Evolutionary conservation across 2,329 filamentous ascomycete species (phyloP), one percentile per base, ranked within the genome.

Genomic region (Cordyceps javanica): DNA sequence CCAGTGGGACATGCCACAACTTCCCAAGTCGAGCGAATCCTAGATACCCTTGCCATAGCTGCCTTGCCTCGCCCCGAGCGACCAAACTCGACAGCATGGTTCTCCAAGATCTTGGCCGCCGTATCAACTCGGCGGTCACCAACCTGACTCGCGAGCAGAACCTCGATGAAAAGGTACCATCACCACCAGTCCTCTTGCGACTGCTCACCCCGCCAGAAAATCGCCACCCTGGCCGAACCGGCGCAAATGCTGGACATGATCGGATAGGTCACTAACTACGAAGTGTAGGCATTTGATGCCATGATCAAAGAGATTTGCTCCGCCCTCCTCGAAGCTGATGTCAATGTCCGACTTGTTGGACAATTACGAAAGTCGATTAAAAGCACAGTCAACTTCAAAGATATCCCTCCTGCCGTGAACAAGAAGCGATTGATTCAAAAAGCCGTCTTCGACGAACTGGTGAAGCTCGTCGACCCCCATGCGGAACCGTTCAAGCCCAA

Each of bases 261-360:
- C n/a, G n/a, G n/a, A 21, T 21, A 42, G 34, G 21, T 36, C 26
- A 39, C 60, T 59, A 45, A 46, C 55, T 11, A 28, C 28, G 10
- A 8, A 45, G 28, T 53, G 28, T 60, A 94, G 90, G 91, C 92
- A 42, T 97, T 99, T 72, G 94, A 99, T 79, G 82, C 83, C 67
- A 99, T 99, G 94, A 83, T 99, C 72, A 97, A 97, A 77, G 92
- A 97, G 75, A 97, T 99, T 68, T 96, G 91, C 72, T 86, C 92
- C 63, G 94, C 94, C 61, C 89, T 99, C 21, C 85, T 97, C 69
- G 92, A 96, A 79, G 91, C 94, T 73, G 94, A 99, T 68, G 94
- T 99, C 69, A 99, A 97, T 72, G 90, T 99, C 63, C 89, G 89
- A 67, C 89, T 99, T 54, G 94, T 99, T 60, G 86, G 89, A 68